A percentile compares a stretch with the other conserved stretches of the same genome.
Evolutionary conservation across 148 eudicot genomes (phyloP).

Genomic region (Suaeda aralocaspica): DNA sequence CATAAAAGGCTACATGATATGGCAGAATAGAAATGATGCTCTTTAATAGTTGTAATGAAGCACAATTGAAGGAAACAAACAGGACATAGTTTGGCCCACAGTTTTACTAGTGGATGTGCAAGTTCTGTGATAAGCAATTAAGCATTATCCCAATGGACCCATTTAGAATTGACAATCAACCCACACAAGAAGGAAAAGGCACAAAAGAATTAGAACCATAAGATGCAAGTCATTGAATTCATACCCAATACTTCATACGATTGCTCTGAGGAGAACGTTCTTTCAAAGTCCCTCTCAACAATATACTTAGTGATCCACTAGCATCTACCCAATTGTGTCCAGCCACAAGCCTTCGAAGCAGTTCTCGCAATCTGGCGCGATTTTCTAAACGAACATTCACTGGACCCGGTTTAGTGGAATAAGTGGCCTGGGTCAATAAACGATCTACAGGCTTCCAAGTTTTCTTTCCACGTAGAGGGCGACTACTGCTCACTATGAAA

Average conservation of each 20-base stretch:
- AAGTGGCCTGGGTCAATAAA: slow-evolving; percentile 44
- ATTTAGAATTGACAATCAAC: too few species aligned
- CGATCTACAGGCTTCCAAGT: slow-evolving; percentile 20
- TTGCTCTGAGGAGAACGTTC: slow-evolving; percentile 37
- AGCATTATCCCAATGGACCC: too few species aligned
- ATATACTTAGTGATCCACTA: slow-evolving; percentile 50
- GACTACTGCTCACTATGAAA: not conserved
- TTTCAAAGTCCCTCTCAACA: slow-evolving; percentile 46
- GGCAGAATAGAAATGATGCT: too few species aligned
- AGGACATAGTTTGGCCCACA: too few species aligned
- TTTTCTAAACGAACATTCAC: slow-evolving; percentile 38
- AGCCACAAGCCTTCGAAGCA: slow-evolving; percentile 43
- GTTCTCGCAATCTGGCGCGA: slow-evolving; percentile 39
- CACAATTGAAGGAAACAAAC: too few species aligned
- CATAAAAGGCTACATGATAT: too few species aligned
- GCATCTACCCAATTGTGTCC: slow-evolving; percentile 68
- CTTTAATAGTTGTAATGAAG: too few species aligned
- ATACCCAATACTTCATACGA: slow-evolving; percentile 63
- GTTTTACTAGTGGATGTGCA: too few species aligned
- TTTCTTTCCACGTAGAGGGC: slow-evolving; percentile 9
- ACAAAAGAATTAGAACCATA: not conserved
- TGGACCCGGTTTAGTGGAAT: slow-evolving; percentile 36
- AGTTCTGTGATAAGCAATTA: too few species aligned
- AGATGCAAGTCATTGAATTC: not conserved
- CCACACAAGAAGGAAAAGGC: not conserved